phyloP scores from a whole-genome alignment of 768 basidiomycete genomes.

The Punctularia strigosozonata region DNA sequence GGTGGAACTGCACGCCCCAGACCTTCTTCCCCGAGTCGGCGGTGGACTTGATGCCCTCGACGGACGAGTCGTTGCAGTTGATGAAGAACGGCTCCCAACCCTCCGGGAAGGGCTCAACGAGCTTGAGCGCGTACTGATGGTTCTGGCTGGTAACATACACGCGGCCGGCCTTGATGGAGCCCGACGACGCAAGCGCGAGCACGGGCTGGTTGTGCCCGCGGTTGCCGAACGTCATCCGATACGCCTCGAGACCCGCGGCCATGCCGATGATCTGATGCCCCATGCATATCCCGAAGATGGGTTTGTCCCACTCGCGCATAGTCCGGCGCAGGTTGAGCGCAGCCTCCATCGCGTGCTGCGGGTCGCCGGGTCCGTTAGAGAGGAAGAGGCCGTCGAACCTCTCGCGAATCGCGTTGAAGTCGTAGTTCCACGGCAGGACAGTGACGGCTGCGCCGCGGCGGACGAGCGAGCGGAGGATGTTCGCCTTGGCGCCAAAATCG shows the following conservation, averaged over 20 bases:
- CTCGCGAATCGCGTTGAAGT: conserved; percentile 88
- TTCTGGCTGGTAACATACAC: conserved; percentile 99
- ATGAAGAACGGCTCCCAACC: conserved; percentile 99
- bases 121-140: conserved; percentile 93
- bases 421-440: conserved; percentile 94
- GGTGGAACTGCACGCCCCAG: conserved; percentile 99
- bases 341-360: conserved; percentile 78
- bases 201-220: conserved; percentile 99
- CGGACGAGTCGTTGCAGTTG: conserved; percentile 98
- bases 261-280: conserved; percentile 97
- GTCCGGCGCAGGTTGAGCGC: conserved; percentile 72
- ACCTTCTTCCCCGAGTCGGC: conserved; percentile 77
- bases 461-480: conserved; percentile 88
- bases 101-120: conserved; percentile 89
- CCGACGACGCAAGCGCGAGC: conserved; percentile 84
- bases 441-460: conserved; percentile 88
- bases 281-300: conserved; percentile 98
- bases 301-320: conserved; percentile 81
- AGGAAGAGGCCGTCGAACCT: conserved; percentile 92
- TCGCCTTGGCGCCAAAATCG: conserved; percentile 96
- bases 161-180: conserved; percentile 89
- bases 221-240: conserved; percentile 99
- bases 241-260: conserved; percentile 92
- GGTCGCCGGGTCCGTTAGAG: conserved; percentile 95
- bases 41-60: conserved; percentile 97